Percentiles rank a stretch among this genome's conserved stretches.
phyloP scores from a whole-genome alignment of 345 rosid species.

The Populus davidiana region DNA sequence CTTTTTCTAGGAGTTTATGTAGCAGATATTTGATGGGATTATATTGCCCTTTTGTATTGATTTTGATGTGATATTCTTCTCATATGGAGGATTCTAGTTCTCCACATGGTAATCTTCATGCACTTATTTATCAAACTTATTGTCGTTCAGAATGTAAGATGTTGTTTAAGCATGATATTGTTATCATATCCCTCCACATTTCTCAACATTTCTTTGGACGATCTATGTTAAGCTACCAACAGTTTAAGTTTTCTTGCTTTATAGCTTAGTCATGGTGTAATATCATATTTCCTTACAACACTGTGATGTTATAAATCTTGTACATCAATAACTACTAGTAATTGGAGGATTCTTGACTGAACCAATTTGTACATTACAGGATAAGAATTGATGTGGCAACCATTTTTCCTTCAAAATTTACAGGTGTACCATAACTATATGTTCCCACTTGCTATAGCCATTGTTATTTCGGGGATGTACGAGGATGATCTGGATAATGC shows the following conservation, averaged over 20 bases:
- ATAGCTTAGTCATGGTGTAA: background rate
- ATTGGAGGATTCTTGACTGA: background rate
- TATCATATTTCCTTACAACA: background rate
- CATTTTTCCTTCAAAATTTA: conserved; percentile 1
- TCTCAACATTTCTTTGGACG: no score
- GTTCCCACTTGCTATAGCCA: conserved; percentile 69
- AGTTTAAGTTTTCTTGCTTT: background rate
- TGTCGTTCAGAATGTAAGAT: background rate
- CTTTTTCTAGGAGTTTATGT: background rate
- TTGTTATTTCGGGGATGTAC: conserved; percentile 88
- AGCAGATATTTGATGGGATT: background rate
- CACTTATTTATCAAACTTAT: background rate
- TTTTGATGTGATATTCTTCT: background rate
- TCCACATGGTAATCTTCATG: background rate
- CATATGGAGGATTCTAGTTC: background rate
- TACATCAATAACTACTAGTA: background rate
- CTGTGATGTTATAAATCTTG: no score
- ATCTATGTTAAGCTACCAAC: background rate
- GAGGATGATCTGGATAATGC: conserved; percentile 97
- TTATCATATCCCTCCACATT: background rate
- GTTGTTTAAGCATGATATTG: background rate
- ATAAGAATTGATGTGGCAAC: background rate
- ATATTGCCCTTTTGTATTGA: background rate
- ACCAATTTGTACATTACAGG: background rate
- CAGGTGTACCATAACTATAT: conserved; percentile 51